Evolutionary conservation across 441 rosid species (phyloP), one percentile per base, ranked within the genome.

Genomic region (Sinapis alba): DNA sequence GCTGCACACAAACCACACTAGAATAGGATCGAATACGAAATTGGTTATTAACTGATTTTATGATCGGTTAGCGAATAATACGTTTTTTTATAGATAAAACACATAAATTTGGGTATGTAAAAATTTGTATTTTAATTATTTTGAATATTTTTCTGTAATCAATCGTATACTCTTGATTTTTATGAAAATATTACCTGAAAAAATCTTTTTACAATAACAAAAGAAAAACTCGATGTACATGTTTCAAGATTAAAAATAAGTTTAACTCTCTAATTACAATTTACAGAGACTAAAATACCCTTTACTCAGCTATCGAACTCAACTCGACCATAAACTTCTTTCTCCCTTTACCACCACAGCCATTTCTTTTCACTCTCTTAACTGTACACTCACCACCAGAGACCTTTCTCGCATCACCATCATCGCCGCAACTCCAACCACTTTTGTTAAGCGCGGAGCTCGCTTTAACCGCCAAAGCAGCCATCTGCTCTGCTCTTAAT

Each of bases 401-500:
- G 61, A 75, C 79, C n/a, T 43, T 66, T 28, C 77, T 16, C n/a
- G 12, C 84, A 79, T 3, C 74, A 54, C 12, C 65, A 38, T 21
- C 61, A 20, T 78, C 79, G 8, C 73, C 74, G 70, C 63, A 68
- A 68, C 23, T 62, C 78, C 76, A 79, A 53, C 71, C 74, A 56
- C 81, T 81, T 78, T 90, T 90, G 83, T 82, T 77, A n/a, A 94
- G 72, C 6, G 97, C 98, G 0, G 87, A 73, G 83, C 91, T 94
- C 1, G 97, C 98, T 81, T 88, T 92, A 27, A 94, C 98, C 0
- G 98, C 98, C 75, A 94, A 83, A 73, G 98, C 91, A 24, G 98
- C 98, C 97, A 94, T 92, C 71, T 94, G 89, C 57, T 89, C 87
- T 1, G 96, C 83, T 28, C 81, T 85, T 32, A 94, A 72, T 1